These are phyloP conservation scores for Cadophora sp. DNA, from an alignment of 2,329 filamentous ascomycete genomes.

Conservation along the genomic window DNA sequence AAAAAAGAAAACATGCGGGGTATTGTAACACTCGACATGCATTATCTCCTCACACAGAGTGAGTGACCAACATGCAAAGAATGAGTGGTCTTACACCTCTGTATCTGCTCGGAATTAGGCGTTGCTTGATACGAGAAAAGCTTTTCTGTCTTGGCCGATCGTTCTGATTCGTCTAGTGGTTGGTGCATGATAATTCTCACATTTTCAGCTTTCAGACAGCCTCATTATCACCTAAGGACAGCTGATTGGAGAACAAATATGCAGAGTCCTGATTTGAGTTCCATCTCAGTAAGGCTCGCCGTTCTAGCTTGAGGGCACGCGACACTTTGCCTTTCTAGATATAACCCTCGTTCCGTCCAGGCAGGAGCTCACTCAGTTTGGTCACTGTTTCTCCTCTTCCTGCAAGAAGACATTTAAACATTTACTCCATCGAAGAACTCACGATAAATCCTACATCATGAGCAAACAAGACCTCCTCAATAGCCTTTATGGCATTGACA, in stretches of 20 bases:
- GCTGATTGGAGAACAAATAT: constrained; percentile 4
- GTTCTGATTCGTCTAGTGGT: background rate
- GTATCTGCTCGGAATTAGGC: background rate
- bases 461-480: constrained; percentile 18
- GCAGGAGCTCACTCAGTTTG: background rate
- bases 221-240: background rate
- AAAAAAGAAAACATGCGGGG: background rate
- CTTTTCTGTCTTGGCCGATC: constrained; percentile 2
- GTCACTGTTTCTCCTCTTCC: too few species aligned
- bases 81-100: background rate
- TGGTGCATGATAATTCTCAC: background rate
- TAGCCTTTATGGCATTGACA: constrained; percentile 18
- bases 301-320: background rate
- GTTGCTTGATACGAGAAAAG: background rate
- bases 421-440: too few species aligned
- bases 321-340: constrained; percentile 12
- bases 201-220: constrained; percentile 13
- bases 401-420: too few species aligned
- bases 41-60: background rate
- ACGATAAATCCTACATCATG: background rate
- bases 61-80: background rate
- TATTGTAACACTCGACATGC: background rate
- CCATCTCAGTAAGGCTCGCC: background rate
- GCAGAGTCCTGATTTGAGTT: background rate
- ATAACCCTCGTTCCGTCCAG: background rate